Evolutionary conservation across 2,329 filamentous ascomycete species (phyloP), one percentile per base, ranked within the genome.

Genomic region (Clonostachys chloroleuca): DNA sequence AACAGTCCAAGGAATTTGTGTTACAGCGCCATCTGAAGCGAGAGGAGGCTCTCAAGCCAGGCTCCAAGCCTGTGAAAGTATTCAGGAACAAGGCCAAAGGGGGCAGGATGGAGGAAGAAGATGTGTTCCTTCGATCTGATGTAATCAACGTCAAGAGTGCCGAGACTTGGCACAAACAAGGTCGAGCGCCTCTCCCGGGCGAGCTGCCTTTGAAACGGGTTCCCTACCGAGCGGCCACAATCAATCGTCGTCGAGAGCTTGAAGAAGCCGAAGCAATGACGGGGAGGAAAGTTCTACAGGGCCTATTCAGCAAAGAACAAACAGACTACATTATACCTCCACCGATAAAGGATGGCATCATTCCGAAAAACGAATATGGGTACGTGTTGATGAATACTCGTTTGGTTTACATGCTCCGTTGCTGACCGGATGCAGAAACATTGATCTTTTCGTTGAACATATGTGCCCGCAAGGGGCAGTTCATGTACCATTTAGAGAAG

Each of bases 131-230:
- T 1, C 84, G 92, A 34, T 78, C 80, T 46, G 92, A 97, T 54
- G 83, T 97, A 1, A 82, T 92, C 3, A 76, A 80, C 37, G 95
- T 95, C 63, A 92, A 96, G 65, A 95, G 89, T 30, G 87, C 88
- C 2, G 94, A 99, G 63, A 96, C 89, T 2, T 99, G 94, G 94
- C 94, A 97, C 63, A 96, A 96, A 63, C 92, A 96, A 72, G 94
- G 94, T 0, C 81, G 92, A 12, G 86, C 84, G 24, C 83, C 94
- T 4, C 77, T 80, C 24, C 60, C 74, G 0, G 90, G 88, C 4
- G 83, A 87, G 54, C 69, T 82, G 43, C 89, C 94, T 0, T 68
- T 96, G 50, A 99, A 99, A 64, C 78, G 81, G 40, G 94, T 96
- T 0, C 90, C 92, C 0, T 91, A 94, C 61, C 87, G 94, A 40